Evolutionary conservation across 768 basidiomycete species (phyloP), one percentile per base, ranked within the genome.

Genomic region (Boletus vermiculosoides): DNA sequence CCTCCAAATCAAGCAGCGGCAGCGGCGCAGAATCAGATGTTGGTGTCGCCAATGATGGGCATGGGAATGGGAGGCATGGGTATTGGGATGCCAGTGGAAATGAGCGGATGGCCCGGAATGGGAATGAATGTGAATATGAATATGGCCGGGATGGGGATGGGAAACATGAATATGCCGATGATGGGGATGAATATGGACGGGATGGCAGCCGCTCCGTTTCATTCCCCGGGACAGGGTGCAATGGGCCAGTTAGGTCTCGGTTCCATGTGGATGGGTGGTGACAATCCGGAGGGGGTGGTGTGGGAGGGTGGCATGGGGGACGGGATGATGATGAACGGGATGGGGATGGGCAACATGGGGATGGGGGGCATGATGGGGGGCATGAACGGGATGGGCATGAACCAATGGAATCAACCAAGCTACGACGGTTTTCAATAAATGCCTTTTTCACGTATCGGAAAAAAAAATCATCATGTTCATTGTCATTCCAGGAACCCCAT

Each of bases 261-360:
- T 1, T 34, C 65, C 10, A 74, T 76, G 56, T 77, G 75, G 72
- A 71, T 77, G 68, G 71, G 72, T 0, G 66, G 64, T 0, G 71
- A 67, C 1, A 63, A 67, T 20, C 63, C 67, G 1, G 73, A 72
- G 47, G 66, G 71, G 1, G 70, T 65, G 20, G 73, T 79, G 55
- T 73, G 73, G 72, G 75, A 74, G 18, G 72, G 69, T 10, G 73
- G 72, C 0, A 72, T 76, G 70, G 69, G 70, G 25, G 73, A 76
- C 5, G 78, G 76, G 10, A 82, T 82, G 65, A 76, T 78, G 66
- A 78, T 75, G 63, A 73, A 69, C 34, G 62, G 63, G 39, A 75
- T 73, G 63, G 71, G 67, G 0, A 73, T 72, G 68, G 76, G 71
- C 30, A 73, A 65, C 47, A 63, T 70, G 37, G 73, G 70, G 2